A percentile compares a stretch with the other conserved stretches of the same genome.
Evolutionary conservation across 1,284 basidiomycete species (phyloP).

Genomic region (Ganoderma sinense): DNA sequence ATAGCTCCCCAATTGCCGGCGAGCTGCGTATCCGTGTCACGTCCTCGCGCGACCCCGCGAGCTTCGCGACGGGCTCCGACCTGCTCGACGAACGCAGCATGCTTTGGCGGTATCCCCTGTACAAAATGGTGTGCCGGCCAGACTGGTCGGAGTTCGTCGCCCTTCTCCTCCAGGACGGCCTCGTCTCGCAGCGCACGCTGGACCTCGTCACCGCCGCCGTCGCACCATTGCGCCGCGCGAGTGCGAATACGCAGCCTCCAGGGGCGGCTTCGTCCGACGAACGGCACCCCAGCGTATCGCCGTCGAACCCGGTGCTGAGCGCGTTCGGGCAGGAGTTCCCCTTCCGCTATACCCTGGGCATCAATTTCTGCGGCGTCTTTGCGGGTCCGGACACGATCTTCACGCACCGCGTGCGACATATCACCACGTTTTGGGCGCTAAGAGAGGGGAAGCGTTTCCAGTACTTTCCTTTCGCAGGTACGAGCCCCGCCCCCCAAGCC

Average conservation of each 20-base stretch:
- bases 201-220: neutral
- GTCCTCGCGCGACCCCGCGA: neutral
- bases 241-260: too few relatives aligned
- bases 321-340: neutral
- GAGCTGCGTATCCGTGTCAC: neutral
- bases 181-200: neutral
- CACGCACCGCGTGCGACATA: neutral
- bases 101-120: neutral
- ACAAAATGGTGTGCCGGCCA: neutral
- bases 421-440: neutral
- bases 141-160: neutral
- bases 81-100: neutral
- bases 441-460: neutral
- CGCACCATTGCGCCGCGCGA: too few relatives aligned
- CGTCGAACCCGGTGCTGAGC: neutral
- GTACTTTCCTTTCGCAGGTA: neutral
- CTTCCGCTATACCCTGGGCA: too few relatives aligned
- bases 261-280: too few relatives aligned
- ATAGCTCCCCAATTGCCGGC: neutral
- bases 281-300: too few relatives aligned
- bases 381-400: neutral
- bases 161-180: slow-evolving; percentile 1
- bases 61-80: neutral
- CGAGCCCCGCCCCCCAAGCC: too few relatives aligned
- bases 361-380: too few relatives aligned